A percentile compares a stretch with the other conserved stretches of the same genome.
Conservation (phyloP, 2,329 filamentous ascomycete species). For the Paraphoma chrysanthemicola region DNA sequence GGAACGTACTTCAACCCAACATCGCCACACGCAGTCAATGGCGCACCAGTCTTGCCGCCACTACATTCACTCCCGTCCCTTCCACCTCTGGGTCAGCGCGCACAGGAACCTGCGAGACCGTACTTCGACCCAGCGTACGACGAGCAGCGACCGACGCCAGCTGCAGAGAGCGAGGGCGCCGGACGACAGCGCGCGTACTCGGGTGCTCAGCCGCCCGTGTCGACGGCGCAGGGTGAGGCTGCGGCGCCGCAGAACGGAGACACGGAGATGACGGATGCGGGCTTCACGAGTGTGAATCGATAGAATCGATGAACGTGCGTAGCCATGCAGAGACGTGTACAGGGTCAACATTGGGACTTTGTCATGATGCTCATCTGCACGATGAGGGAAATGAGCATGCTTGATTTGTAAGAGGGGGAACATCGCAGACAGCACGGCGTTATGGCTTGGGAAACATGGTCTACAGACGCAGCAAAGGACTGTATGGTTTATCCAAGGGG, state of each 20-base stretch:
- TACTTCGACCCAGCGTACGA: conserved; percentile 45
- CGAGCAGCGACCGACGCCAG: conserved; percentile 30
- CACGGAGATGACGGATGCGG: conserved; percentile 50
- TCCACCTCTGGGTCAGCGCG: conserved; percentile 22
- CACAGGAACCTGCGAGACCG: conserved; percentile 16
- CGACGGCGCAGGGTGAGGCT: conserved; percentile 17
- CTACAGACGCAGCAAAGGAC: not conserved
- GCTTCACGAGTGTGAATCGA: conserved; percentile 48
- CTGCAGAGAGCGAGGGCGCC: conserved; percentile 27
- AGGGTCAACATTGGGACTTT: too few relatives aligned
- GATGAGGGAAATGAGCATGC: too few relatives aligned
- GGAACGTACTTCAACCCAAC: conserved; percentile 41
- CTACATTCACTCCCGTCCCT: conserved; percentile 35
- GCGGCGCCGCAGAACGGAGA: conserved; percentile 45
- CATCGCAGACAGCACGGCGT: not conserved
- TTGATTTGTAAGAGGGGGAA: too few relatives aligned
- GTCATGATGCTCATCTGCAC: too few relatives aligned
- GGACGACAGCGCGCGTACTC: conserved; percentile 37
- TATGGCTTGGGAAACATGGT: not conserved
- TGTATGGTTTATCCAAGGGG: too few relatives aligned
- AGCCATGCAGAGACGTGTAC: too few relatives aligned
- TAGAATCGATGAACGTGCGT: conserved; percentile 19
- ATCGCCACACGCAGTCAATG: conserved; percentile 41
- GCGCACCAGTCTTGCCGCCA: conserved; percentile 28
- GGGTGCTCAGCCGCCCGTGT: conserved; percentile 25